Base-by-base conservation (phyloP, 2,329 filamentous ascomycete species). In the Diaporthe amygdali region DNA sequence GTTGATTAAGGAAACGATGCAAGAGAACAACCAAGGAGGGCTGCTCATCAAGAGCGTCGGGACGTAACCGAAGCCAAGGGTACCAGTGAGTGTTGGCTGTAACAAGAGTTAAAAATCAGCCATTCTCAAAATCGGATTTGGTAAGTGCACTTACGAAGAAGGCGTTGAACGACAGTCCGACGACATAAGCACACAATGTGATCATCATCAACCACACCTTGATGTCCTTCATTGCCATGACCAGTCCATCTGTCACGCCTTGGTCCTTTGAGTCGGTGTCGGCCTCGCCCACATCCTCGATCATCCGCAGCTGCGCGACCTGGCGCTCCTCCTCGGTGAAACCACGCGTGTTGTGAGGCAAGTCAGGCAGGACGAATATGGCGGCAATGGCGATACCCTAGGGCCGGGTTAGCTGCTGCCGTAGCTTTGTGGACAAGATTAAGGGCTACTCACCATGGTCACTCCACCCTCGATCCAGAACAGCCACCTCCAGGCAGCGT, bases 171-270 rank as follows among this genome's bases (percentile, higher is more conserved):
- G 87, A 87, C 47, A 84, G 78, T 3, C 89, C 89, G 7, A 90
- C 83, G 9, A 91, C 88, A 72, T 91, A 91, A 4, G 88, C 87
- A 3, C 87, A 89, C 70, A 91, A 87, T 1, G 88, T 89, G 8
- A 91, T 69, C 85, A 90, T 90, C 87, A 91, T 88, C 72, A 91
- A 76, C 76, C 90, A 92, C 73, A 91, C 89, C 82, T 91, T 91
- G 74, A 81, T 20, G 73, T 92, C 90, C 78, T 87, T 89, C 63
- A 90, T 76, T 0, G 89, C 88, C 85, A 91, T 88, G 66, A 86
- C 81, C 37, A 90, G 78, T 12, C 90, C 90, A 10, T 84, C 84
- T 72, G 89, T 86, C 2, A 82, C 76, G 3, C 85, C 84, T 74
- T 88, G 83, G n/a, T 84, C 83, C 0, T 81, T 80, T 0, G 82